These are phyloP conservation scores for Domatiomyces catenatus DNA, from an alignment of 2,329 filamentous ascomycete genomes.

Conservation along the genomic window DNA sequence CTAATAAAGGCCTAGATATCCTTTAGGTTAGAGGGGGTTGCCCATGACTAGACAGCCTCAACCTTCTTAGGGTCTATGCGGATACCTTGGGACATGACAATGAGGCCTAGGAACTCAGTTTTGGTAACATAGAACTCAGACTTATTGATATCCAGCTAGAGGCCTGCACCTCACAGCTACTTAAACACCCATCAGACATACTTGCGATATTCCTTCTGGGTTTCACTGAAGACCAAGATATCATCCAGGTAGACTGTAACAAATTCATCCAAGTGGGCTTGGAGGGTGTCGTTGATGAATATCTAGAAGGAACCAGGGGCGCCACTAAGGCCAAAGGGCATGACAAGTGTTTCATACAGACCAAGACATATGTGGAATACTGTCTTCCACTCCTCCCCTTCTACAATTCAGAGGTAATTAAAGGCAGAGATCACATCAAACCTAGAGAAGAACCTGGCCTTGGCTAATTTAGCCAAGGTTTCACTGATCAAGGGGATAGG, in stretches of 20 bases:
- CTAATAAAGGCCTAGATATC: conserved; percentile 19
- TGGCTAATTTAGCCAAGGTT: conserved; percentile 12
- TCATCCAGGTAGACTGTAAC: conserved; percentile 13
- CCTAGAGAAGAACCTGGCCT: conserved; percentile 11
- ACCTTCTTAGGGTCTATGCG: conserved; percentile 18
- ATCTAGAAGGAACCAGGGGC: conserved; percentile 1
- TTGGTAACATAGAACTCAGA: conserved; percentile 19
- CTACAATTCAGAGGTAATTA: conserved; percentile 16
- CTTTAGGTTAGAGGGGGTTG: conserved; percentile 10
- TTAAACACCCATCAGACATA: conserved; percentile 10
- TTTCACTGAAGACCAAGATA: conserved; percentile 19
- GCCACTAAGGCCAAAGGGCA: conserved; percentile 18
- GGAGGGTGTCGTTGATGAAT: conserved; percentile 6
- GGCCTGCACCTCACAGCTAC: conserved; percentile 1
- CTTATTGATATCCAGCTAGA: conserved; percentile 19
- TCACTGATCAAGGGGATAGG: conserved; percentile 18
- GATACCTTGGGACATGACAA: conserved; percentile 17
- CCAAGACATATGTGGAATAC: conserved; percentile 18
- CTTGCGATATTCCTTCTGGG: conserved; percentile 14
- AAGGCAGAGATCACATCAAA: conserved; percentile 18
- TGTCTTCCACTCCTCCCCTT: conserved; percentile 22
- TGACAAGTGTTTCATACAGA: conserved; percentile 21
- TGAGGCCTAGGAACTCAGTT: conserved; percentile 21
- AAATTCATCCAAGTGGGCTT: conserved; percentile 6
- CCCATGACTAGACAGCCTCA: conserved; percentile 16